Evolutionary conservation across 257 asterid genomes (phyloP), one percentile per base, ranked within the genome.

Genomic region (Henckelia pumila): DNA sequence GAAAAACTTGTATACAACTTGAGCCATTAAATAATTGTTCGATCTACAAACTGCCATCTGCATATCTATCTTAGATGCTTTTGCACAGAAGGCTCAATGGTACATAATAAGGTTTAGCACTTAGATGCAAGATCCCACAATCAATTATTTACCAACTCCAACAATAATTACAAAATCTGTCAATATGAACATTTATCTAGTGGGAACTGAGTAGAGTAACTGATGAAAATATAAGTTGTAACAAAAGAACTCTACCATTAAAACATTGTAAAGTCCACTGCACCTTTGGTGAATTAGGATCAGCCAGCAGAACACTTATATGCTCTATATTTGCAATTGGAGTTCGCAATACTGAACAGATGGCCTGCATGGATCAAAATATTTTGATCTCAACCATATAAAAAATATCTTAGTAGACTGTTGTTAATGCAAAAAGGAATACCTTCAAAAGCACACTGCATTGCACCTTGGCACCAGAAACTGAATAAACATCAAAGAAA

Each of bases 191-290:
- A 68, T 16, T 53, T 59, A 13, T 52, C 66, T 28, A 16, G 59
- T 63, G 30, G 30, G 22, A 57, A 33, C 59, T 2, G n/a, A 44
- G 64, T 22, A 8, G 49, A 24, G 69, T 8, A 21, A 69, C 67
- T 29, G 7, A 19, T 59, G 59, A 44, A 23, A 24, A 60, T 22
- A 69, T n/a, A 70, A 49, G 28, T 5, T 29, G 61, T 50, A 59
- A 71, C 26, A 67, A 61, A 65, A 25, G 14, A 30, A 61, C 70
- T 85, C 87, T 80, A 92, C n/a, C n/a, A n/a, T n/a, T n/a, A n/a
- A n/a, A n/a, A n/a, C n/a, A n/a, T n/a, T n/a, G n/a, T n/a, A n/a
- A 74, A 63, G 95, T 81, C 97, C 98, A 92, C 78, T 79, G 89
- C 85, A 92, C 81, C 82, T 92, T 92, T 6, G 97, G 82, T 70